phyloP scores from a whole-genome alignment of 2,329 filamentous ascomycete genomes.

The Exserohilum turcica region DNA sequence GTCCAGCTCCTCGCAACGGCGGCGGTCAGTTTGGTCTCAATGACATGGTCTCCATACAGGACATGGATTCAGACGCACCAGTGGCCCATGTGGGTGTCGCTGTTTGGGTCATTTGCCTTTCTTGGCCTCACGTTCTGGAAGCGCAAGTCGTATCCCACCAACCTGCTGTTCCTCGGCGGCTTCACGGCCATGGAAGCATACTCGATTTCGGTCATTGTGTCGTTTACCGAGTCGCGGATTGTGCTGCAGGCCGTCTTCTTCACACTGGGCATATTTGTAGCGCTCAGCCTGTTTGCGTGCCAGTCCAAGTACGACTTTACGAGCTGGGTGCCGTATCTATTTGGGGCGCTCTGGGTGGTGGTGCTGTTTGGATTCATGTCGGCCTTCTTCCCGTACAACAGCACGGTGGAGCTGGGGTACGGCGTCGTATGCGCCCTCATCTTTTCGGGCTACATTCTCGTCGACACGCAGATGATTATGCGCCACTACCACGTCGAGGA shows the following conservation, averaged over 20 bases:
- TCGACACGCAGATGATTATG: conserved; percentile 95
- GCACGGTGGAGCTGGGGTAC: conserved; percentile 83
- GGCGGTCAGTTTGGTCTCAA: conserved; percentile 79
- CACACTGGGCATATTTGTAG: conserved; percentile 71
- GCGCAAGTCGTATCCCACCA: conserved; percentile 78
- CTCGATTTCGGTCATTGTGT: conserved; percentile 88
- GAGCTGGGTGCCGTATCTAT: conserved; percentile 93
- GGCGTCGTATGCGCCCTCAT: conserved; percentile 81
- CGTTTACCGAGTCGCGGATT: conserved; percentile 81
- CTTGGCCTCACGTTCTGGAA: conserved; percentile 49
- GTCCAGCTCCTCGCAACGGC: conserved; percentile 87
- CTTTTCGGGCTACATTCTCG: conserved; percentile 92
- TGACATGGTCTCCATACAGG: conserved; percentile 80
- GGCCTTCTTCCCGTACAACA: conserved; percentile 83
- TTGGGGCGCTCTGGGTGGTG: conserved; percentile 86
- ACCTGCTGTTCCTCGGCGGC: conserved; percentile 85
- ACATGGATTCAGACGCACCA: conserved; percentile 83
- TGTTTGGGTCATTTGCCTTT: conserved; percentile 53
- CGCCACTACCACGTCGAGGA: conserved; percentile 97
- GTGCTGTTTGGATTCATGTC: conserved; percentile 93
- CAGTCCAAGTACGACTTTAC: conserved; percentile 99
- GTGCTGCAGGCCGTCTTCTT: conserved; percentile 90
- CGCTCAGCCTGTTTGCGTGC: conserved; percentile 81
- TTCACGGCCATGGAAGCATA: conserved; percentile 96
- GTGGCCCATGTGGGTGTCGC: conserved; percentile 84